These are phyloP conservation scores for Pterocarpus macrocarpus DNA, from an alignment of 306 rosid species.

Conservation along the genomic window DNA sequence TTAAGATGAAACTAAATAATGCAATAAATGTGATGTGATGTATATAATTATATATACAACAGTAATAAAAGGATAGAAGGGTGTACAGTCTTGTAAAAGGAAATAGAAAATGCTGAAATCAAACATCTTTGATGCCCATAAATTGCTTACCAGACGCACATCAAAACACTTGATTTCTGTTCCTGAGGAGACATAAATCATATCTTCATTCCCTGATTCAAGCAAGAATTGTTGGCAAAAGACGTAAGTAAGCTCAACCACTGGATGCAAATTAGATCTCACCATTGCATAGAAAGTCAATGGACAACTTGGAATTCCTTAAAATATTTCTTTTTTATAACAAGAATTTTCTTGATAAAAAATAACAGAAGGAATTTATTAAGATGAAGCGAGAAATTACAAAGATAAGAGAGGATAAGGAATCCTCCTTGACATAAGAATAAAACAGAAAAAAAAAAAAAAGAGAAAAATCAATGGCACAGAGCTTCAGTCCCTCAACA, in stretches of 20 bases:
- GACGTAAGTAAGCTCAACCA: conserved; percentile 22
- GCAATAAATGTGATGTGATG: conserved; percentile 11
- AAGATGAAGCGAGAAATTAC: not conserved
- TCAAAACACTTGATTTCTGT: conserved; percentile 90
- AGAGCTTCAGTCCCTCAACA: not conserved
- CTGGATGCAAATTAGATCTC: conserved; percentile 14
- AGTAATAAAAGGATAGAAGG: conserved; percentile 21
- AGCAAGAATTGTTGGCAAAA: conserved; percentile 45
- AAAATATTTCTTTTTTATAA: not conserved
- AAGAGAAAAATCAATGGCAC: not conserved
- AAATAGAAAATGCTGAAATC: conserved; percentile 30
- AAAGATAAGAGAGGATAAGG: not conserved
- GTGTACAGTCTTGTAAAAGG: not conserved
- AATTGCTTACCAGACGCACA: conserved; percentile 77
- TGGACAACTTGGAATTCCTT: not conserved
- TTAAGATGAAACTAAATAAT: conserved; percentile 10
- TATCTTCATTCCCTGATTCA: conserved; percentile 83
- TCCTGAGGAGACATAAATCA: conserved; percentile 75
- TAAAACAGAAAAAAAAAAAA: not conserved
- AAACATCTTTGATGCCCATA: conserved; percentile 29
- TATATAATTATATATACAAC: not conserved
- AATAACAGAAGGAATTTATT: conserved; percentile 15
- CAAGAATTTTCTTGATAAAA: not conserved
- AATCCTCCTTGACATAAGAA: conserved; percentile 21
- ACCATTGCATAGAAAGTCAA: not conserved